Base-by-base conservation (phyloP, 2,329 filamentous ascomycete species). In the Emergomyces orientalis region DNA sequence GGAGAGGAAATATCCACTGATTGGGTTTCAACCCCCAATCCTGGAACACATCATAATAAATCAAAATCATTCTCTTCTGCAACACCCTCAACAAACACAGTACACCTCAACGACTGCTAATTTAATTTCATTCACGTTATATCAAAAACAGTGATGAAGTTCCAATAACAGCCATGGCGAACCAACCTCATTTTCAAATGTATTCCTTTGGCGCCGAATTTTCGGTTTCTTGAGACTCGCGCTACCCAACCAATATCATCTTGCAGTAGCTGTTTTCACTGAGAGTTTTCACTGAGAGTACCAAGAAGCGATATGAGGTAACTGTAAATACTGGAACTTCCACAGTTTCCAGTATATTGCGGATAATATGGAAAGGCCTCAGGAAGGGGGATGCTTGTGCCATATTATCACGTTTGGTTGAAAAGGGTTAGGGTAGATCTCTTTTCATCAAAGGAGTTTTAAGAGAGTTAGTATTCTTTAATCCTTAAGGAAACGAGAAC, bases 1-100 rank as follows among this genome's bases (percentile, higher is more conserved):
- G n/a, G n/a, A 57, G 11, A 14, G 54, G 54, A 41, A 57, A 57
- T 57, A n/a, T n/a, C n/a, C n/a, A n/a, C n/a, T n/a, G n/a, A 17
- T 41, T 57, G 54, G 41, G 54, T 32, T 34, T 57, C 34, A 34
- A 34, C n/a, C n/a, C 5, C 4, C 30, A 39, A 17, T n/a, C 7
- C 19, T 14, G 55, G 32, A n/a, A 8, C 27, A 59, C 34, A 19
- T 43, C 34, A 54, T 14, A n/a, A n/a, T 27, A 54, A 25, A 39
- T 39, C 13, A 32, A 32, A 17, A 34, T 17, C n/a, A 54, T 27
- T 30, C 17, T 17, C 22, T 17, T 13, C 22, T 6, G 9, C 30
- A 56, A 39, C 30, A 13, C 13, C 52, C 22, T 37, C 30, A 34
- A 25, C 19, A 41, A 39, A 22, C 32, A 52, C 9, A 6, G 4